These are phyloP conservation scores for Entelexis paramagnoliae DNA, from an alignment of 1,139 yeast genomes.

Conservation along the genomic window DNA sequence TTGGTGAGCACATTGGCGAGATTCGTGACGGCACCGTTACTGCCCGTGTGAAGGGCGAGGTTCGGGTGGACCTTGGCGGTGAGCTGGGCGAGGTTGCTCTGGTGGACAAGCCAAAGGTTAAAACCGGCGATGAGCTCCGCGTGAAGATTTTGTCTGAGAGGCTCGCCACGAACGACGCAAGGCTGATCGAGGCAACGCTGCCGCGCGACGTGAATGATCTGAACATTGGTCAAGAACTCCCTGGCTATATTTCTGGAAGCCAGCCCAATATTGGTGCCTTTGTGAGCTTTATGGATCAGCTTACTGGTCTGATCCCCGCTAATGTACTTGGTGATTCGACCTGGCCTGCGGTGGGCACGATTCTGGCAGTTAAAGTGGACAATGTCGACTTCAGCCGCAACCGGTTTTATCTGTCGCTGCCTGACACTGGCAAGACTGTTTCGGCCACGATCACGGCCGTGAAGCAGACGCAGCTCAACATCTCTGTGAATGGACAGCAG, in stretches of 20 bases:
- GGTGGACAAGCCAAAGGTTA: slow-evolving; percentile 49
- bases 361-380: slow-evolving; percentile 43
- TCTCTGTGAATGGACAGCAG: slow-evolving; percentile 66
- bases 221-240: slow-evolving; percentile 39
- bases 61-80: slow-evolving; percentile 53
- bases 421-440: slow-evolving; percentile 39
- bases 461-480: slow-evolving; percentile 65
- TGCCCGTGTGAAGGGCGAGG: slow-evolving; percentile 58
- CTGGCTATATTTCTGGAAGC: slow-evolving; percentile 73
- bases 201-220: slow-evolving; percentile 57
- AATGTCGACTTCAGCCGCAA: slow-evolving; percentile 21
- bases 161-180: slow-evolving; percentile 40
- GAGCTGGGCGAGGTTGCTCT: slow-evolving; percentile 67
- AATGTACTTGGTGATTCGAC: slow-evolving; percentile 57
- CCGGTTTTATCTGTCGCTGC: slow-evolving; percentile 23
- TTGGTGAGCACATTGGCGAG: slow-evolving; percentile 48
- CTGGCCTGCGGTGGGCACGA: slow-evolving; percentile 51
- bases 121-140: slow-evolving; percentile 60
- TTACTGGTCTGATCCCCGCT: slow-evolving; percentile 77
- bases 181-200: slow-evolving; percentile 52
- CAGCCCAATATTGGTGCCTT: slow-evolving; percentile 55
- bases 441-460: slow-evolving; percentile 52
- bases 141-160: slow-evolving; percentile 53
- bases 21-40: slow-evolving; percentile 52
- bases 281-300: slow-evolving; percentile 66